Base-by-base conservation (phyloP, 2,329 filamentous ascomycete genomes). In the Phaeosphaeriaceae sp. region DNA sequence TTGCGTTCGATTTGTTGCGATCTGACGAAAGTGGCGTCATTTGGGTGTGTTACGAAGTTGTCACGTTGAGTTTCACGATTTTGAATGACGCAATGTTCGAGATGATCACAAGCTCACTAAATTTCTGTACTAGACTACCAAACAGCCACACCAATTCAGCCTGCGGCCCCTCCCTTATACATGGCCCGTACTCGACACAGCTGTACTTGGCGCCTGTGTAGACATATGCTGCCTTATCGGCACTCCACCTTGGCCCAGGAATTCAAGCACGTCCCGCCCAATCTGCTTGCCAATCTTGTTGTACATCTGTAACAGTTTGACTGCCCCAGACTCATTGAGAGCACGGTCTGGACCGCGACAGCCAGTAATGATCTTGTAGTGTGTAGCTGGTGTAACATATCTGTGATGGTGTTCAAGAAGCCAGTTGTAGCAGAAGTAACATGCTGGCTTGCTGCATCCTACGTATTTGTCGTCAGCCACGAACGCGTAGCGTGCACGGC, bases 81-180 rank as follows among this genome's bases (percentile, higher is more conserved):
- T 44, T 31, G 21, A 31, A 53, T 57, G 50, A 57, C 50, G 55
- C 51, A 53, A 50, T 57, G 33, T 45, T 42, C 33, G 7, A 48
- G 15, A 48, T 47, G 15, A 48, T 47, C 36, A 40, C 36, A n/a
- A 13, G 36, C 31, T 17, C 10, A 11, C 3, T 11, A 36, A 36
- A 36, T 13, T 17, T 36, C 9, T 36, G 9, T 17, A n/a, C 13
- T 15, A 40, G 15, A 17, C 36, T 2, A 40, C 13, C 6, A 13
- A 40, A 17, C 36, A 40, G 13, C 31, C 6, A 36, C 36, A 40
- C 36, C 36, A 53, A 21, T 53, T 40, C 22, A 15, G 25, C 42
- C 24, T 20, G 17, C 27, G 17, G 45, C 24, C 19, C 17, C 20
- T 20, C 46, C 40, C n/a, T n/a, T 7, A 40, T 15, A 40, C 17